Evolutionary conservation across 257 asterid species (phyloP), one percentile per base, ranked within the genome.

Genomic region (Mitragyna speciosa): DNA sequence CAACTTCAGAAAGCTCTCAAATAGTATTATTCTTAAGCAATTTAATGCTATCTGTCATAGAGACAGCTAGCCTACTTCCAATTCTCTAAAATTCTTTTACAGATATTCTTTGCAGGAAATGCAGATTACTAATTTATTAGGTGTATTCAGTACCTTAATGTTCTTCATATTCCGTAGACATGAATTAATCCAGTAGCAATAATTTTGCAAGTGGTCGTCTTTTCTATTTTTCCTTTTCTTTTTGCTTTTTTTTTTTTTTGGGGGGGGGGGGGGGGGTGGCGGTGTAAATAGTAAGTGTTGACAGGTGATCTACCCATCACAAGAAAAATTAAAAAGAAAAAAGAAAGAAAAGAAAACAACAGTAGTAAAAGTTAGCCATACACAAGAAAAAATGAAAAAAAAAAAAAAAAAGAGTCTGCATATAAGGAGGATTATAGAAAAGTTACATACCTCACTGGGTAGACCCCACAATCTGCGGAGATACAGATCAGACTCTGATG

Each of bases 391-490:
- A 76, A 43, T 41, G 52, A 73, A 56, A 70, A 69, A 52, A 61
- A 48, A 64, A 41, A 73, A 56, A 70, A 69, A 52, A 61, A 48
- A 64, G 79, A 31, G 76, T 58, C 33, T 66, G 66, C 17, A 75
- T 19, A 43, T 19, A 43, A 71, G 85, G 61, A 76, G 41, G 28
- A 71, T 22, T 45, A 83, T 30, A 49, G 26, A 73, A 31, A 63
- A 51, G 20, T 16, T 68, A 87, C 94, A 70, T 66, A 94, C 97
- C 97, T 93, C 96, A 43, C 81, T 86, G 30, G 98, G 99, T 75
- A 77, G 85, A 72, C 98, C 98, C 95, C 95, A 93, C 68, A 92
- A 85, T 85, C 98, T 89, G 79, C 95, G 95, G 73, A 76, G 78
- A 81, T 93, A 92, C 26, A 95, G 79, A 85, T 93, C 98, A 76